Percentiles rank a stretch among this genome's conserved stretches.
Evolutionary conservation across 2,329 filamentous ascomycete species (phyloP).

Genomic region (Colletotrichum phormii): DNA sequence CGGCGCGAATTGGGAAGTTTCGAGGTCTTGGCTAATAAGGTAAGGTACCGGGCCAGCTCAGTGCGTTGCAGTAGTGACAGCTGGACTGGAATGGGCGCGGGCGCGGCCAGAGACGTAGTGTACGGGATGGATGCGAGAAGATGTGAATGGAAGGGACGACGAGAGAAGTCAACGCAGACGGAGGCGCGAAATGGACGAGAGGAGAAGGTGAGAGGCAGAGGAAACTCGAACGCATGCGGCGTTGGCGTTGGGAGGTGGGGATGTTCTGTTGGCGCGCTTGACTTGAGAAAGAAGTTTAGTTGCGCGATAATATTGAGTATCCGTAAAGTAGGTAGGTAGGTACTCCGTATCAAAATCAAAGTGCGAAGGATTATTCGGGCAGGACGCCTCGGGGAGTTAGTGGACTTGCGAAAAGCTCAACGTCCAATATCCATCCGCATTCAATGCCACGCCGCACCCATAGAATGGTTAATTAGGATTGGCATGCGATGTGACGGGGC

Average conservation of each 20-base stretch:
- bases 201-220: not conserved
- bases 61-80: slow-evolving; percentile 20
- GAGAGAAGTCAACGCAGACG: not conserved
- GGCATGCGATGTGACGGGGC: slow-evolving; percentile 23
- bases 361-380: not conserved
- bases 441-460: not conserved
- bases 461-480: not conserved
- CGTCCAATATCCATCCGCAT: not conserved
- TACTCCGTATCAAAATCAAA: no score
- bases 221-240: slow-evolving; percentile 24
- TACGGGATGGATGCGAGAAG: not conserved
- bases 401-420: not conserved
- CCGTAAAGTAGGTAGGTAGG: no score
- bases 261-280: slow-evolving; percentile 28
- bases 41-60: not conserved
- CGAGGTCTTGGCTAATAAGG: slow-evolving; percentile 1
- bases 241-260: slow-evolving; percentile 20
- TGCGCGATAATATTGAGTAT: not conserved
- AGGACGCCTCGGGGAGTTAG: not conserved
- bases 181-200: not conserved
- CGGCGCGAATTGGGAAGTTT: not conserved
- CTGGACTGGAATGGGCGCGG: slow-evolving; percentile 23
- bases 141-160: not conserved
- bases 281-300: not conserved
- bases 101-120: not conserved